Evolutionary conservation across 176 grass and related monocot species (phyloP), one percentile per base, ranked within the genome.

Genomic region (Hordeum marinum): DNA sequence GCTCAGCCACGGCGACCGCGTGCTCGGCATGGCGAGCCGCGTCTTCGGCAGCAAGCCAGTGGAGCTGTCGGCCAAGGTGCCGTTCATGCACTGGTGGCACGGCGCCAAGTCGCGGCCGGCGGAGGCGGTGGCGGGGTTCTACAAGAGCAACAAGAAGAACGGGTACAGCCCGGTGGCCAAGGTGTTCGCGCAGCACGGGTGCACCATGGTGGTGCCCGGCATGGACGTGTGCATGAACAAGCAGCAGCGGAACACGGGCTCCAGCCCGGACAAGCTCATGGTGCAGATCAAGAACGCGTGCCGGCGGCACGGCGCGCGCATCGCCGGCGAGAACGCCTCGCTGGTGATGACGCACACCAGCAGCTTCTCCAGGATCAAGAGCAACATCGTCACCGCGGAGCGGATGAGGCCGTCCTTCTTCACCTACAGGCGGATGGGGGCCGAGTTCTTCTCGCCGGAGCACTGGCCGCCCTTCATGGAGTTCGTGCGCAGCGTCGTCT

Each of bases 381-480:
- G 75, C 84, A 90, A 90, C 84, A 57, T 87, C 58, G 74, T 87
- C 58, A 90, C 89, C 80, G 17, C 80, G 5, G 84, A 90, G 80
- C 74, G 46, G 20, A 75, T 80, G 59, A 27, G 80, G 2, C 89
- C 84, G 0, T 29, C 80, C 15, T 80, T 83, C 36, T 98, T 98
- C 45, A 95, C 87, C 0, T 98, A 93, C 85, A 72, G 90, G 25
- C 86, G 95, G 29, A 98, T 98, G 93, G 83, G 91, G 24, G 91
- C 80, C 1, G 83, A 92, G 9, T 94, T 98, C 79, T 95, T 95
- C 93, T 95, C 93, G 17, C 93, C 95, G 7, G 91, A 92, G n/a
- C 95, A 98, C 79, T 98, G 91, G 91, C 93, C 95, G 13, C 63
- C 73, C 32, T 98, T 98, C 85, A 89, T 77, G 18, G 87, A 90